Percentiles rank a stretch among this genome's conserved stretches.
Conservation (phyloP, 768 basidiomycete species). For the Tephrocybe rancida region DNA sequence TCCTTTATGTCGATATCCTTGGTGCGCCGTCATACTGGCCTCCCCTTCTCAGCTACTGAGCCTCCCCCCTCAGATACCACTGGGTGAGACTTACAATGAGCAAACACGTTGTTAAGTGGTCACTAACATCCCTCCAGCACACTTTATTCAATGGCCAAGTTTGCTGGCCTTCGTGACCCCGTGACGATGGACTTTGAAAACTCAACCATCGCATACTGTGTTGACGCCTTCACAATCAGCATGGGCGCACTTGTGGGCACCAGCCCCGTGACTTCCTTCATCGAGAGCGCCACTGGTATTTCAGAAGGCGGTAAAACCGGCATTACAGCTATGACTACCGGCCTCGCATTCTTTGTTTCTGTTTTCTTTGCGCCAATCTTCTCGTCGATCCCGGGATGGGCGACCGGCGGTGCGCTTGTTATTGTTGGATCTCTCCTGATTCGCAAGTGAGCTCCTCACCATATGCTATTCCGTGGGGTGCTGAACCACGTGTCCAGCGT, state of each 20-base stretch:
- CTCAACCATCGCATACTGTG: constrained; percentile 79
- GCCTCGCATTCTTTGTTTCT: constrained; percentile 78
- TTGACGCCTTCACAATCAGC: constrained; percentile 79
- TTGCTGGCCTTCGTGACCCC: constrained; percentile 84
- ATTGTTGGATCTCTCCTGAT: constrained; percentile 92
- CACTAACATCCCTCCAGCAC: constrained; percentile 48
- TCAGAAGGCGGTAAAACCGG: constrained; percentile 89
- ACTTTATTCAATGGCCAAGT: constrained; percentile 89
- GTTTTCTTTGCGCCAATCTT: constrained; percentile 91
- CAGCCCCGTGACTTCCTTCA: constrained; percentile 81
- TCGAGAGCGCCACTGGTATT: constrained; percentile 84
- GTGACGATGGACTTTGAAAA: constrained; percentile 87
- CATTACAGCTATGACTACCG: constrained; percentile 72
- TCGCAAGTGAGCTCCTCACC: constrained; percentile 58
- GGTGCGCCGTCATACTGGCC: constrained; percentile 40
- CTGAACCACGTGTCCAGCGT: constrained; percentile 46
- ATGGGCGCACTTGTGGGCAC: constrained; percentile 83
- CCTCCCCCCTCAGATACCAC: constrained; percentile 43
- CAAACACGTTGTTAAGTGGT: neutral
- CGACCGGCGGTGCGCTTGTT: constrained; percentile 83
- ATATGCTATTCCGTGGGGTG: no score
- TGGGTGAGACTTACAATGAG: constrained; percentile 29
- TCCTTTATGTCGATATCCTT: constrained; percentile 88
- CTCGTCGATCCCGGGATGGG: constrained; percentile 85
- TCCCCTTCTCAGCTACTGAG: constrained; percentile 1